A percentile compares a stretch with the other conserved stretches of the same genome.
phyloP scores from a whole-genome alignment of 2,329 filamentous ascomycete genomes.

The Nemania diffusa region DNA sequence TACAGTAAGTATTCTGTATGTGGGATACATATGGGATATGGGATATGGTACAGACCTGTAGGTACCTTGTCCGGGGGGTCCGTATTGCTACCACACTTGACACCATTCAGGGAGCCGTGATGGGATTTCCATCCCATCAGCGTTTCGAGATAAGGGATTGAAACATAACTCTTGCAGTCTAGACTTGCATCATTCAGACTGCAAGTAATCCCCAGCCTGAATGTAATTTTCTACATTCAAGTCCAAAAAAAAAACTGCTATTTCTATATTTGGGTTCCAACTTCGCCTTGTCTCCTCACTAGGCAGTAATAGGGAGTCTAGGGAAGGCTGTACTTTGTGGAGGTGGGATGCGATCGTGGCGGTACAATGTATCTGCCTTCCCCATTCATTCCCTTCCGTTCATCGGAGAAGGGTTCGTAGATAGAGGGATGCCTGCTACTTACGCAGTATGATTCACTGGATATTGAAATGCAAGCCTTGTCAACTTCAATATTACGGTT shows the following conservation, averaged over 20 bases:
- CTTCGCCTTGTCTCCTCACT: conserved; percentile 33
- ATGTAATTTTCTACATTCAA: not conserved
- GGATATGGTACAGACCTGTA: not conserved
- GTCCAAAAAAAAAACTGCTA: conserved; percentile 4
- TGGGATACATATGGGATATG: no score
- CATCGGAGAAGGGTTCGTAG: conserved; percentile 25
- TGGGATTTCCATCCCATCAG: conserved; percentile 21
- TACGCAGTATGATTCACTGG: not conserved
- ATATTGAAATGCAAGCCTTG: not conserved
- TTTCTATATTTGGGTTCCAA: conserved; percentile 36
- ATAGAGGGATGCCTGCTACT: not conserved
- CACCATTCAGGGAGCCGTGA: conserved; percentile 27
- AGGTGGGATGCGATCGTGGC: conserved; percentile 31
- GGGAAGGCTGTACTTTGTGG: conserved; percentile 31
- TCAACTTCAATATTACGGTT: not conserved
- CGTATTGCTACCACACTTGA: conserved; percentile 26
- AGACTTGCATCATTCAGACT: conserved; percentile 12
- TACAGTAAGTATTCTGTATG: not conserved
- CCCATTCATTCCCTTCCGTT: conserved; percentile 24
- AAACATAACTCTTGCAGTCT: conserved; percentile 20
- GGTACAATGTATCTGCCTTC: conserved; percentile 9
- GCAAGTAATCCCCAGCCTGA: conserved; percentile 23
- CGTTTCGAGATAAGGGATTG: conserved; percentile 31
- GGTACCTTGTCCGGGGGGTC: conserved; percentile 17
- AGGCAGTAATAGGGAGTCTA: conserved; percentile 12